phyloP scores from a whole-genome alignment of 164 flowering plant genomes.

The Vitis cinerea region DNA sequence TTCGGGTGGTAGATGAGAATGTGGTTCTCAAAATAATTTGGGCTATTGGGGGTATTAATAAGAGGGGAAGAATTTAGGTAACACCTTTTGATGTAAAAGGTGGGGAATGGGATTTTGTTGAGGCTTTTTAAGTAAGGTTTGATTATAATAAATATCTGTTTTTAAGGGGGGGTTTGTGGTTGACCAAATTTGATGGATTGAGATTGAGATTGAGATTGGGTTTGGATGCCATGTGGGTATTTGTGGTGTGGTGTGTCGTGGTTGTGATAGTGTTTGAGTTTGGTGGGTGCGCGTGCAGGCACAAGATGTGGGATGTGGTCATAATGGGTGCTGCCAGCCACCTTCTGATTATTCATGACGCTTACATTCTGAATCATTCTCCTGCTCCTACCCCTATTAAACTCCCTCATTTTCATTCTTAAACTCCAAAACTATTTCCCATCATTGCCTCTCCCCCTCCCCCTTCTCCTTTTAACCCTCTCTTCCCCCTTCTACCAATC shows the following conservation, averaged over 20 bases:
- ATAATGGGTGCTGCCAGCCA: slow-evolving; percentile 39
- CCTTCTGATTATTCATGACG: slow-evolving; percentile 34
- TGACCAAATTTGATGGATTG: slow-evolving; percentile 18
- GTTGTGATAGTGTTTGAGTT: slow-evolving; percentile 10
- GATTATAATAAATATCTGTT: slow-evolving; percentile 8
- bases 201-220: slow-evolving; percentile 3
- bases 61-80: slow-evolving; percentile 10
- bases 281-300: slow-evolving; percentile 52
- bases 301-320: slow-evolving; percentile 35
- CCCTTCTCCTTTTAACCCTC: not conserved
- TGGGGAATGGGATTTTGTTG: slow-evolving; percentile 16
- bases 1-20: slow-evolving; percentile 10
- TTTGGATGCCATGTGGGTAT: not conserved
- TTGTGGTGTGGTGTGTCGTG: not conserved
- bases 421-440: slow-evolving; percentile 23
- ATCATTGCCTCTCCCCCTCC: slow-evolving; percentile 12
- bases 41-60: slow-evolving; percentile 10
- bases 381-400: slow-evolving; percentile 2
- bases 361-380: slow-evolving; percentile 28
- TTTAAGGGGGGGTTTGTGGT: slow-evolving; percentile 15
- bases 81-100: slow-evolving; percentile 32
- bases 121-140: slow-evolving; percentile 34
- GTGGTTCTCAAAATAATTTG: not conserved
- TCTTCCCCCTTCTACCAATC: no score
- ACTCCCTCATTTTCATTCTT: slow-evolving; percentile 16